These are phyloP conservation scores for Stephanodiscus triporus DNA, from an alignment of 108 stramenopile genomes.

Conservation along the genomic window DNA sequence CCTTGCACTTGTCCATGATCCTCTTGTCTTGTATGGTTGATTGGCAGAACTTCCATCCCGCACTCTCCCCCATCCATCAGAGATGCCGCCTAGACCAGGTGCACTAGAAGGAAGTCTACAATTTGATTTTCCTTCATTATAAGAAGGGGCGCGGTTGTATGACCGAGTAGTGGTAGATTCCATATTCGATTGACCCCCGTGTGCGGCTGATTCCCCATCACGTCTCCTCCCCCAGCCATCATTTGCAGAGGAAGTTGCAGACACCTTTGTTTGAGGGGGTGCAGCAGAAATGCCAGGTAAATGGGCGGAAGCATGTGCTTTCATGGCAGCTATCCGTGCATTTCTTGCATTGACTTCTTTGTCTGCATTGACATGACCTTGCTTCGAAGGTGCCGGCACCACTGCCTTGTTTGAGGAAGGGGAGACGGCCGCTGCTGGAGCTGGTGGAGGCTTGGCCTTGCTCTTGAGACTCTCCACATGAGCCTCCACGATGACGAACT, in stretches of 20 bases:
- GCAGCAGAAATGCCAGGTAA: neutral
- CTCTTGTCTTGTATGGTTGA: conserved; percentile 8
- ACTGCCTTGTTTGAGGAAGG: neutral
- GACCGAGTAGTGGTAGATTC: neutral
- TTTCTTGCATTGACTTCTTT: neutral
- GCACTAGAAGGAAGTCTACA: neutral
- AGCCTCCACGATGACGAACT: conserved; percentile 12
- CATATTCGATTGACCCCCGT: neutral
- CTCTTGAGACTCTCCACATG: conserved; percentile 27
- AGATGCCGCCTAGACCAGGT: neutral
- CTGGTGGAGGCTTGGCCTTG: neutral
- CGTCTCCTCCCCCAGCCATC: conserved; percentile 13
- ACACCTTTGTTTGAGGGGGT: neutral
- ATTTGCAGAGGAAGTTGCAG: neutral
- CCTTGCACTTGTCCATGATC: conserved; percentile 9
- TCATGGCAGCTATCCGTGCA: conserved; percentile 1
- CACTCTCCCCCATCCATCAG: conserved; percentile 9
- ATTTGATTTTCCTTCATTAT: neutral
- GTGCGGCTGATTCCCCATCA: conserved; percentile 1
- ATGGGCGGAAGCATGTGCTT: neutral
- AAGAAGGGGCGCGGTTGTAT: neutral
- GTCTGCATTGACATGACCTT: neutral
- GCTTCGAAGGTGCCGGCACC: conserved; percentile 4
- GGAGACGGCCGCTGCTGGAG: neutral
- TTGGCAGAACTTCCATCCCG: conserved; percentile 1